Evolutionary conservation across 805 yeast species (phyloP), one percentile per base, ranked within the genome.

Genomic region (Metschnikowia borealis): DNA sequence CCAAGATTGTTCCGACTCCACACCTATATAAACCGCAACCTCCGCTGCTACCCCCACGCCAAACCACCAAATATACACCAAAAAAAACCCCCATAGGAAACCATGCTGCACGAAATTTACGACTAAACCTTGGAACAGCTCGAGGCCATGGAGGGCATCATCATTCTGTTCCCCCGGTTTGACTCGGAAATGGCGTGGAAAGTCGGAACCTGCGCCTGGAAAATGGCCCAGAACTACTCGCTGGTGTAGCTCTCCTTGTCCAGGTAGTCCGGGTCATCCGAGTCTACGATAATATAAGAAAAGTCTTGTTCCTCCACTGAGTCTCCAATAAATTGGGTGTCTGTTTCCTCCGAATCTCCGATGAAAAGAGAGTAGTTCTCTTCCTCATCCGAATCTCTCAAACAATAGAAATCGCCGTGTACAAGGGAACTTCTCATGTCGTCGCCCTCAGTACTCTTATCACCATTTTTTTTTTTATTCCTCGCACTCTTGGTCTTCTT

Each of bases 201-300:
- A n/a, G n/a, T n/a, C n/a, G n/a, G n/a, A n/a, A n/a, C n/a, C n/a
- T n/a, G n/a, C n/a, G n/a, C n/a, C n/a, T n/a, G n/a, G n/a, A n/a
- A n/a, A n/a, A n/a, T n/a, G n/a, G n/a, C n/a, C n/a, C n/a, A n/a
- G n/a, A n/a, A n/a, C n/a, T n/a, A n/a, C n/a, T 38, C 29, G 13
- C 21, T 21, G 40, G 21, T 14, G 31, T 6, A 38, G 13, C 48
- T 54, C n/a, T n/a, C 60, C 18, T 54, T 62, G 6, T 38, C 59
- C 15, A 55, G 43, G 38, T 46, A 50, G n/a, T 51, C 29, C 14
- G 36, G 33, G 15, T 20, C 14, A 17, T 41, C 36, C 14, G 29
- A 18, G 17, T 20, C 45, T 8, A 17, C 49, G 10, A 44, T 46
- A 35, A 49, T 31, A 26, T 49, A 47, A 8, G 48, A 44, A 36